Evolutionary conservation across 208 protist species (phyloP).

Genomic region (Crithidia acanthocephali): DNA sequence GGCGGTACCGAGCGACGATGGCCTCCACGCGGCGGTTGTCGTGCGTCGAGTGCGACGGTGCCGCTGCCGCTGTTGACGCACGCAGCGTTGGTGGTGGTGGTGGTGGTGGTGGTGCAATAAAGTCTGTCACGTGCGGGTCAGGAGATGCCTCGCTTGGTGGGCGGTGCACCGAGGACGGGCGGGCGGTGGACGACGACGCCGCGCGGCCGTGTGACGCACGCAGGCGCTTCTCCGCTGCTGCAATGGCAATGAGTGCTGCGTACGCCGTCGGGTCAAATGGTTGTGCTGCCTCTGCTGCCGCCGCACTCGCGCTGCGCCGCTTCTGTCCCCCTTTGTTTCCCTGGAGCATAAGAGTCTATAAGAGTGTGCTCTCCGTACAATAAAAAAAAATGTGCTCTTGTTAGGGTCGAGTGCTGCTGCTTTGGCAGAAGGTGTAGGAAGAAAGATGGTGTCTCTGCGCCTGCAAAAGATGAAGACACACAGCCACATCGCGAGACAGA

Average conservation of each 20-base stretch:
- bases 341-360: neutral
- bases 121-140: neutral
- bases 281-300: neutral
- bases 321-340: neutral
- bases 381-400: too few species aligned
- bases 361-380: neutral
- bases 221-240: conserved; percentile 28
- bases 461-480: too few species aligned
- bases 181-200: conserved; percentile 22
- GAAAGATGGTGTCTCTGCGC: too few species aligned
- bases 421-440: too few species aligned
- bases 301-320: conserved; percentile 1
- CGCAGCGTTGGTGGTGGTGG: neutral
- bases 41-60: neutral
- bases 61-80: neutral
- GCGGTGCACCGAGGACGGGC: conserved; percentile 23
- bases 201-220: conserved; percentile 20
- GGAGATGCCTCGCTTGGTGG: neutral
- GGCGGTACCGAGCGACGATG: conserved; percentile 10
- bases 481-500: too few species aligned
- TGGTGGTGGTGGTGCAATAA: neutral
- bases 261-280: conserved; percentile 39
- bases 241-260: conserved; percentile 34
- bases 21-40: conserved; percentile 1
- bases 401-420: too few species aligned